Base-by-base conservation (phyloP, 2,329 filamentous ascomycete species). In the Stagonosporopsis vannaccii region DNA sequence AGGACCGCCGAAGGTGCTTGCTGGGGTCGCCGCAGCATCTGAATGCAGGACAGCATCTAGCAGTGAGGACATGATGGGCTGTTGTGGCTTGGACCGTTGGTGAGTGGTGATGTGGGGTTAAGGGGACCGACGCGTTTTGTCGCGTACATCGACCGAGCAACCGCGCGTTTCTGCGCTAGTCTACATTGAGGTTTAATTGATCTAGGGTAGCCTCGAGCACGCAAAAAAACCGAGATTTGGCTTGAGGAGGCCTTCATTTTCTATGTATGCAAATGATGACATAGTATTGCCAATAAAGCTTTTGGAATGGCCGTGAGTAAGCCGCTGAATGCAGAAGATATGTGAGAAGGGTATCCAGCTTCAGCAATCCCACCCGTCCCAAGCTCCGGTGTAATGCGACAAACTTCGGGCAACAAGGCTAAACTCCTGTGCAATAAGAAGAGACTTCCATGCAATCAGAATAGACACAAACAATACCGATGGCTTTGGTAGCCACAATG, bases 41-140 rank as follows among this genome's bases (percentile, higher is more conserved):
- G 81, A 84, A 28, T 78, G 76, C 46, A 84, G 70, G 19, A 80
- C 77, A 26, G 80, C 77, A 66, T 84, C 82, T 12, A 83, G 68
- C 19, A 84, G 68, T 17, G 81, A 83, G 64, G 82, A 82, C 82
- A 85, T 85, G 58, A 54, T 71, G 66, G 46, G 17, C 33, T 20
- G 47, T 30, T 58, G 35, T 28, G 25, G 44, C 39, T 41, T 43
- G 39, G 51, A 36, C 40, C 47, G 49, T 55, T 25, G 47, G 20
- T 26, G 5, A 30, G 26, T 41, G 40, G 41, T 56, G 41, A 44
- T 45, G 53, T 42, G 53, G 53, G 53, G 53, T 56, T 46, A 43
- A 39, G 39, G 30, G 37, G 28, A 32, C 30, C 43, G 35, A 48
- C 46, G 53, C 53, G 53, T 51, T 51, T 56, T 56, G n/a, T n/a